Conservation (phyloP, 2,329 filamentous ascomycete genomes). For the Fusarium concolor region DNA sequence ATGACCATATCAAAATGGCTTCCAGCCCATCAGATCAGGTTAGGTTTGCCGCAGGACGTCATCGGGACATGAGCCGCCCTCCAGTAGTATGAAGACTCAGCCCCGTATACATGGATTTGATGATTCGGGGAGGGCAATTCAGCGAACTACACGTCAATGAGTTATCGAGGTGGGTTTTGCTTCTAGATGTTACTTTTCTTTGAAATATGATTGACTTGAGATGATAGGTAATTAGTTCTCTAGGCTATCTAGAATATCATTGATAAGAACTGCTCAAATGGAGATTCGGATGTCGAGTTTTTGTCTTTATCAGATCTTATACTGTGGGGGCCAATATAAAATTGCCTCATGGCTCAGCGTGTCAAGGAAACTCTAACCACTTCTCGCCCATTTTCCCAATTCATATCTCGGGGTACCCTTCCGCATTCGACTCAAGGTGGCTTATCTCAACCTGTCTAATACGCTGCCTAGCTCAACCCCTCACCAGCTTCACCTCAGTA, state of each 20-base stretch:
- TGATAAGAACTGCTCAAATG: not conserved
- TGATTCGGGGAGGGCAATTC: not conserved
- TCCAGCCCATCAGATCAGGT: not conserved
- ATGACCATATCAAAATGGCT: not conserved
- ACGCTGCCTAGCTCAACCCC: not conserved
- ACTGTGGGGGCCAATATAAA: not conserved
- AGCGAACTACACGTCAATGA: not conserved
- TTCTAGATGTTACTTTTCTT: too few relatives aligned
- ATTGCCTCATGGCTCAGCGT: not conserved
- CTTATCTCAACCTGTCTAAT: not conserved
- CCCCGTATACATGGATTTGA: not conserved
- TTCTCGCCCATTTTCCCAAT: not conserved
- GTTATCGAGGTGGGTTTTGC: not conserved
- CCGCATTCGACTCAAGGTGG: constrained; percentile 8
- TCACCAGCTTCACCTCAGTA: not conserved
- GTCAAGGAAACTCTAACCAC: not conserved
- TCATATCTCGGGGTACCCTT: constrained; percentile 15
- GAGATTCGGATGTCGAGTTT: too few relatives aligned
- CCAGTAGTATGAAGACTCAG: not conserved
- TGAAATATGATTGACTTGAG: not conserved
- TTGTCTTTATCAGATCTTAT: not conserved
- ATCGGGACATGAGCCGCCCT: not conserved
- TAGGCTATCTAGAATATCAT: not conserved
- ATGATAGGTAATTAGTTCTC: not conserved
- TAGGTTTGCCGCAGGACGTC: not conserved